Evolutionary conservation across 805 yeast species (phyloP).

Genomic region (Candida nemodendra): DNA sequence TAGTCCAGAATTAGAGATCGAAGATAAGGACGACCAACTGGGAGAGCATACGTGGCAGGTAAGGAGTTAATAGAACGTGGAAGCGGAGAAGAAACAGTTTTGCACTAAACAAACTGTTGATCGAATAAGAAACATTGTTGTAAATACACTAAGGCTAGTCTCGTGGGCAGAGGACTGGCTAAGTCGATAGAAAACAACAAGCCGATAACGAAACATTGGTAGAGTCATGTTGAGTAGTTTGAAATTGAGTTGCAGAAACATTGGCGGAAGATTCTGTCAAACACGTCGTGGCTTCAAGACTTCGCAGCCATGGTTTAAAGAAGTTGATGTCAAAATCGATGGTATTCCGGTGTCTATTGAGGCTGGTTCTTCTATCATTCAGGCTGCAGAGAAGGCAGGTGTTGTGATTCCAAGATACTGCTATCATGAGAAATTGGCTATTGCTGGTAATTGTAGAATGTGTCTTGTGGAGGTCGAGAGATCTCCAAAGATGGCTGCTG

Average conservation of each 20-base stretch:
- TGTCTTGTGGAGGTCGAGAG: slow-evolving; percentile 86
- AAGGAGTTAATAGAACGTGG: no score
- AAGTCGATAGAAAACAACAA: no score
- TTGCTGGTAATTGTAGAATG: slow-evolving; percentile 94
- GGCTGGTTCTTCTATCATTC: slow-evolving; percentile 84
- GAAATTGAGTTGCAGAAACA: neutral
- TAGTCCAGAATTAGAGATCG: no score
- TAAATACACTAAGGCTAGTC: no score
- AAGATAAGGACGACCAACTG: no score
- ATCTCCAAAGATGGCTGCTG: slow-evolving; percentile 86
- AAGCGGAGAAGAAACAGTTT: no score
- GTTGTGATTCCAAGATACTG: slow-evolving; percentile 86
- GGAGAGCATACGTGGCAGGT: no score
- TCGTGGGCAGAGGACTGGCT: no score
- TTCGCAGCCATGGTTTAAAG: slow-evolving; percentile 12
- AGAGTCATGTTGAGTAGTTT: neutral
- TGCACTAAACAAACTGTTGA: no score
- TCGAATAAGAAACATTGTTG: no score
- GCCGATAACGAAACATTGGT: no score
- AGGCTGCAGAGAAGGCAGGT: slow-evolving; percentile 91
- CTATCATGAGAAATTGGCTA: slow-evolving; percentile 85
- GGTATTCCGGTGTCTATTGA: slow-evolving; percentile 75
- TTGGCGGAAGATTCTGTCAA: neutral
- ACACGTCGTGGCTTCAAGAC: slow-evolving; percentile 16
- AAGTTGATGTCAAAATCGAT: slow-evolving; percentile 49